Evolutionary conservation across 768 basidiomycete species (phyloP).

Genomic region (Serendipita sp.): DNA sequence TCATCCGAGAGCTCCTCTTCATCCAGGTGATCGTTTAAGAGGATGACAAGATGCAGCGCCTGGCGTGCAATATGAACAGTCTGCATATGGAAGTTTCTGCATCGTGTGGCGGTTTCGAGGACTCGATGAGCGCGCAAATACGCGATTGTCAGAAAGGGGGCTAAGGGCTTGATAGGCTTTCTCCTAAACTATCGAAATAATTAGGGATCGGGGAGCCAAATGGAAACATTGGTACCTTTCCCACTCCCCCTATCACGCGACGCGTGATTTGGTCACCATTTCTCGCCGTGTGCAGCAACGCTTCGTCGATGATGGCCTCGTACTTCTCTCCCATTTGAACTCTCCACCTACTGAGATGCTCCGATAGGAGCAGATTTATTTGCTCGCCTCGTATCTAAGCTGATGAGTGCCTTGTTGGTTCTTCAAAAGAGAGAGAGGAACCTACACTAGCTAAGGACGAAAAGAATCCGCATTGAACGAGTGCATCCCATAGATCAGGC

Average conservation of each 20-base stretch:
- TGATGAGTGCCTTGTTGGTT: not conserved
- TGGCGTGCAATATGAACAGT: not conserved
- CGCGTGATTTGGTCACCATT: not conserved
- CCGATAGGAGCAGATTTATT: not conserved
- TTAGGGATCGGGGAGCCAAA: not conserved
- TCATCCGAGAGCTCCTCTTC: not conserved
- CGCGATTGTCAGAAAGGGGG: not conserved
- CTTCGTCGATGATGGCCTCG: not conserved
- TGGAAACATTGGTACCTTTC: not conserved
- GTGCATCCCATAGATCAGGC: not conserved
- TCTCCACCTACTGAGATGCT: not conserved
- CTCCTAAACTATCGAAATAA: not conserved
- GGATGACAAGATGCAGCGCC: not conserved
- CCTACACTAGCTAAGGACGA: not conserved
- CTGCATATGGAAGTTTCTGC: not conserved
- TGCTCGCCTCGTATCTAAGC: not conserved
- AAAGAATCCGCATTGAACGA: not conserved
- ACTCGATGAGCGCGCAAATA: not conserved
- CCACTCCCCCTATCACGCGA: not conserved
- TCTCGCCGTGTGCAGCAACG: not conserved
- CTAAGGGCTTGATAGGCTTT: not conserved
- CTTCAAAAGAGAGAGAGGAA: not conserved
- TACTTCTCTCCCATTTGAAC: not conserved
- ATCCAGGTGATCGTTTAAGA: not conserved
- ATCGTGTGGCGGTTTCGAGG: not conserved